Evolutionary conservation across 345 rosid species (phyloP), one percentile per base, ranked within the genome.

Genomic region (Excoecaria agallocha): DNA sequence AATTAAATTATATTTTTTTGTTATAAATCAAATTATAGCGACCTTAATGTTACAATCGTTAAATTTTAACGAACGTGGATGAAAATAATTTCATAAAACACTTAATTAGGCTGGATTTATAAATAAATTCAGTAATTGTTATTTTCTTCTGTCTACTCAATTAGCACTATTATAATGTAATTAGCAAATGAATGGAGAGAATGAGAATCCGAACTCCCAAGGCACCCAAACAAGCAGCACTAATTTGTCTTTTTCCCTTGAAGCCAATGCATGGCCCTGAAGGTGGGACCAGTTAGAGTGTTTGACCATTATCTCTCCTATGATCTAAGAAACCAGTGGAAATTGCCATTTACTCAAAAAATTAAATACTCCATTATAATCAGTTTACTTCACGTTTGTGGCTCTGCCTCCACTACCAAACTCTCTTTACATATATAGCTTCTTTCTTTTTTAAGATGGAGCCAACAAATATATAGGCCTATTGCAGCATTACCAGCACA

Each of bases 231-330:
- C 30, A 12, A 3, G 7, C n/a, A 38, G 49, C 37, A 6, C 38
- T 62, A 8, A 38, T 37, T 62, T 37, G 75, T 72, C 75, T 61
- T 59, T 35, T 43, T 48, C 68, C 12, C 48, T 1, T 0, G 62
- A 8, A 8, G 43, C 30, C 30, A 30, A 30, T 30, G 30, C 30
- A 30, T 30, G 30, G 30, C 30, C 30, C n/a, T 15, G 17, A 2
- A 12, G 30, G 12, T 60, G 60, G 72, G 78, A 62, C 63, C 68
- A 22, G 52, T 69, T 75, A 38, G 73, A 68, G 68, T 60, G 52
- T 69, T 75, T 50, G 73, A 68, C 73, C 68, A 68, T 60, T n/a
- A 13, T 13, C 49, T 25, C 22, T 38, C 52, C 35, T 57, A 37
- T 37, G 48, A 22, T 39, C 35, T 22, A n/a, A 35, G 57, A 50